These are phyloP conservation scores for Thalassiosira delicatula DNA, from an alignment of 352 stramenopile genomes.

Conservation along the genomic window DNA sequence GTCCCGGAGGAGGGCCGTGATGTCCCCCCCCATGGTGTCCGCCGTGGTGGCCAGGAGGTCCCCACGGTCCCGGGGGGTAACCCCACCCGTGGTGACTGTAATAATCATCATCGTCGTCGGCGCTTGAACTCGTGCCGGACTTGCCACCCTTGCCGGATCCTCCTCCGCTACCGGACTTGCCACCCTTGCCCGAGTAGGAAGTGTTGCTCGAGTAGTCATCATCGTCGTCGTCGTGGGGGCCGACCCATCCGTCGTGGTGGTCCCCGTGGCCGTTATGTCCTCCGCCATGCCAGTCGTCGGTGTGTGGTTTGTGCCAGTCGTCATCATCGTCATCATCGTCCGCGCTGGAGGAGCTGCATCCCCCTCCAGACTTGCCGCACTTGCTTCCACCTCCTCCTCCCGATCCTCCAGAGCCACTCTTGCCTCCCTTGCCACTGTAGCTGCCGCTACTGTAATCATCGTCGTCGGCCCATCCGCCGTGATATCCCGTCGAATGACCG, in stretches of 20 bases:
- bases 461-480: no score
- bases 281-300: no score
- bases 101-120: neutral
- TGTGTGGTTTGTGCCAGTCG: no score
- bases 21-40: no score
- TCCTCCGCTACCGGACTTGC: neutral
- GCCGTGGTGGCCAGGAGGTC: no score
- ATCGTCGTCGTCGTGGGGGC: neutral
- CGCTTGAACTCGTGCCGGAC: no score
- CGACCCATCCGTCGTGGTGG: no score
- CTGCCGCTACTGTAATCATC: neutral
- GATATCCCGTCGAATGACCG: neutral
- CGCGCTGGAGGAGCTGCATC: neutral
- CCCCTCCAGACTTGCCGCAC: neutral
- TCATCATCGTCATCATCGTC: neutral
- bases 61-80: no score
- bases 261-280: no score
- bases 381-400: neutral
- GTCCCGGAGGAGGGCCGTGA: no score
- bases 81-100: neutral
- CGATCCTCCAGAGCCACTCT: neutral
- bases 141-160: neutral
- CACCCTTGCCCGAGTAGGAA: neutral
- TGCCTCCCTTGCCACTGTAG: neutral
- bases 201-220: no score